Conservation (phyloP, 441 rosid genomes). For the Eutrema salsugineum region DNA sequence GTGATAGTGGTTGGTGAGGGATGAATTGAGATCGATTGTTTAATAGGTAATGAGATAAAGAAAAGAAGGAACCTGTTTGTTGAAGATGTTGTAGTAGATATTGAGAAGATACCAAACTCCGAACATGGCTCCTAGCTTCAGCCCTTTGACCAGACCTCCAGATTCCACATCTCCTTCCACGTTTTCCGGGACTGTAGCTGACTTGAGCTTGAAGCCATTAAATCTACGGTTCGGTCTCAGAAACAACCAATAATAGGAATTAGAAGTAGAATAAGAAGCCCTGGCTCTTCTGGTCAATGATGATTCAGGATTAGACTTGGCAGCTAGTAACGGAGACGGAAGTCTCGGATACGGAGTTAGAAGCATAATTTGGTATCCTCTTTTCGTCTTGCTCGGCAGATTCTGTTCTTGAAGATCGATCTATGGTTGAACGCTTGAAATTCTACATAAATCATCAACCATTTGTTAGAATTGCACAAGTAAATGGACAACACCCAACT, state of each 20-base stretch:
- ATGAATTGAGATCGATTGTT: too few relatives aligned
- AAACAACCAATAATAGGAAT: not conserved
- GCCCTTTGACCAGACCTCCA: constrained; percentile 18
- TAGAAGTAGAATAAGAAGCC: not conserved
- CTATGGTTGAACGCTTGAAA: not conserved
- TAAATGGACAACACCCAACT: not conserved
- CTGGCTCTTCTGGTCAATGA: constrained; percentile 3
- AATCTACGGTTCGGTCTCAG: constrained; percentile 16
- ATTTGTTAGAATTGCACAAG: not conserved
- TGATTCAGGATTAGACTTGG: constrained; percentile 11
- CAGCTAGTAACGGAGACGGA: constrained; percentile 3
- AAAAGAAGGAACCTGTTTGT: constrained; percentile 49
- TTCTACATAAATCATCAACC: not conserved
- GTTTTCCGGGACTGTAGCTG: constrained; percentile 41
- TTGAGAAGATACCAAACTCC: constrained; percentile 63
- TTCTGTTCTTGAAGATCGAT: not conserved
- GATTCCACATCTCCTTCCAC: constrained; percentile 23
- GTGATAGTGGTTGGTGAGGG: too few relatives aligned
- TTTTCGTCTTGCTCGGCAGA: not conserved
- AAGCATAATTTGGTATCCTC: not conserved
- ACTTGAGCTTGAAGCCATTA: constrained; percentile 36
- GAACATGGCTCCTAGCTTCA: constrained; percentile 53
- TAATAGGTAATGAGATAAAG: too few relatives aligned
- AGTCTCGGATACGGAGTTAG: constrained; percentile 19
- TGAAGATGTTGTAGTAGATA: constrained; percentile 68